phyloP scores from a whole-genome alignment of 495 filamentous ascomycete species.

The Podospora fimiseda region DNA sequence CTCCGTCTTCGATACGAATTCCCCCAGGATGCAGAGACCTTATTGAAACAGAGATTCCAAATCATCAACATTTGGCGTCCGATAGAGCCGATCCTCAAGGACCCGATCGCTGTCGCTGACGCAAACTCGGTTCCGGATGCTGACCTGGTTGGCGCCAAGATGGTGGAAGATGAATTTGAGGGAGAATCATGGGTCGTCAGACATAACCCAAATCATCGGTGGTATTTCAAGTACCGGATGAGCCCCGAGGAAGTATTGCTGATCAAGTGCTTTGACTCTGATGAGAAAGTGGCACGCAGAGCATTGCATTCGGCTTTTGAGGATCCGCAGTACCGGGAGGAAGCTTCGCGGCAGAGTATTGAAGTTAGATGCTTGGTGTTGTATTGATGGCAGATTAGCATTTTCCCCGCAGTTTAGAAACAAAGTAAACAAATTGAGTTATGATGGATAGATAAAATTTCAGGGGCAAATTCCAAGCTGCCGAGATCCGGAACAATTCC shows the following conservation, averaged over 20 bases:
- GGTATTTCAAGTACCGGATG: slow-evolving; percentile 68
- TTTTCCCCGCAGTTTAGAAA: background rate
- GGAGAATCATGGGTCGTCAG: slow-evolving; percentile 68
- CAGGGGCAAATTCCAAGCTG: background rate
- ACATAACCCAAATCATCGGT: slow-evolving; percentile 51
- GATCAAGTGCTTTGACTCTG: slow-evolving; percentile 64
- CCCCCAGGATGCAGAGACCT: slow-evolving; percentile 47
- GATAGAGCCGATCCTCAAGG: slow-evolving; percentile 53
- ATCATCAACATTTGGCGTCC: slow-evolving; percentile 73
- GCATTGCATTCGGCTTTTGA: slow-evolving; percentile 58
- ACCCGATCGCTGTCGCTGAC: slow-evolving; percentile 57
- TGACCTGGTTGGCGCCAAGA: slow-evolving; percentile 61
- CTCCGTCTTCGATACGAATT: slow-evolving; percentile 54
- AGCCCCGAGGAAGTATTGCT: slow-evolving; percentile 51
- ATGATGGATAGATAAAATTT: background rate
- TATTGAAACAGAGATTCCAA: slow-evolving; percentile 57
- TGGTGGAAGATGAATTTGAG: slow-evolving; percentile 59
- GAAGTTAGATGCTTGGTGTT: slow-evolving; percentile 54
- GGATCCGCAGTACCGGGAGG: slow-evolving; percentile 41
- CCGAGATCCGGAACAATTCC: background rate
- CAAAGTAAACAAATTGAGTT: background rate
- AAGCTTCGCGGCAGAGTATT: slow-evolving; percentile 51
- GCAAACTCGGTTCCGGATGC: slow-evolving; percentile 51
- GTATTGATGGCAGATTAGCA: slow-evolving; percentile 1
- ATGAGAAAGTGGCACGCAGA: slow-evolving; percentile 53